A percentile compares a stretch with the other conserved stretches of the same genome.
phyloP scores from a whole-genome alignment of 768 basidiomycete genomes.

The Coprinopsis strossmayeri region DNA sequence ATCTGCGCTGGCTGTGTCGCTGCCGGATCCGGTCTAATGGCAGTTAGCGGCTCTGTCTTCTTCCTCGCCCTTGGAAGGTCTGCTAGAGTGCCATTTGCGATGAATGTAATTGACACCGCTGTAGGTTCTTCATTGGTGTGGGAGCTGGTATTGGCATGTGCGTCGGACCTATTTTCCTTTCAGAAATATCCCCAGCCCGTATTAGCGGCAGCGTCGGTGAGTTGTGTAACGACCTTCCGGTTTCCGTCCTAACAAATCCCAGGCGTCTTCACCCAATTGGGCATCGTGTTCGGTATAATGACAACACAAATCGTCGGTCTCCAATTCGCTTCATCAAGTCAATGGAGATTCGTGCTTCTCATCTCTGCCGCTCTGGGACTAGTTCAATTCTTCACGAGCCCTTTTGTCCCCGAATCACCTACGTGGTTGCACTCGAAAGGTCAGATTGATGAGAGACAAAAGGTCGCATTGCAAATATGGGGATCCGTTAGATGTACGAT shows the following conservation, averaged over 20 bases:
- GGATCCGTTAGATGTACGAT: conserved; percentile 15
- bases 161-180: conserved; percentile 79
- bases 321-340: conserved; percentile 55
- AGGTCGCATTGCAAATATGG: conserved; percentile 50
- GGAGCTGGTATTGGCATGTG: conserved; percentile 70
- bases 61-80: conserved; percentile 64
- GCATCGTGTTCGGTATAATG: conserved; percentile 83
- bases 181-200: conserved; percentile 73
- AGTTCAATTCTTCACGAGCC: conserved; percentile 49
- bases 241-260: not conserved
- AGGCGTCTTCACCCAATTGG: conserved; percentile 80
- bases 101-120: conserved; percentile 3
- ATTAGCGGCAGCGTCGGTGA: conserved; percentile 72
- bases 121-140: conserved; percentile 60
- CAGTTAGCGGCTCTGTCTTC: conserved; percentile 47
- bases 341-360: conserved; percentile 69
- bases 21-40: conserved; percentile 61
- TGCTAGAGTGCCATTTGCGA: conserved; percentile 12
- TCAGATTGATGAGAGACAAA: conserved; percentile 42
- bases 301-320: conserved; percentile 77
- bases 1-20: conserved; percentile 50
- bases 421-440: conserved; percentile 53
- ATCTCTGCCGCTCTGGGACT: conserved; percentile 52
- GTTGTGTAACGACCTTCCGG: conserved; percentile 12
- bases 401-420: conserved; percentile 63